phyloP scores from a whole-genome alignment of 176 grass and related monocot species.

The Oryza nivara region DNA sequence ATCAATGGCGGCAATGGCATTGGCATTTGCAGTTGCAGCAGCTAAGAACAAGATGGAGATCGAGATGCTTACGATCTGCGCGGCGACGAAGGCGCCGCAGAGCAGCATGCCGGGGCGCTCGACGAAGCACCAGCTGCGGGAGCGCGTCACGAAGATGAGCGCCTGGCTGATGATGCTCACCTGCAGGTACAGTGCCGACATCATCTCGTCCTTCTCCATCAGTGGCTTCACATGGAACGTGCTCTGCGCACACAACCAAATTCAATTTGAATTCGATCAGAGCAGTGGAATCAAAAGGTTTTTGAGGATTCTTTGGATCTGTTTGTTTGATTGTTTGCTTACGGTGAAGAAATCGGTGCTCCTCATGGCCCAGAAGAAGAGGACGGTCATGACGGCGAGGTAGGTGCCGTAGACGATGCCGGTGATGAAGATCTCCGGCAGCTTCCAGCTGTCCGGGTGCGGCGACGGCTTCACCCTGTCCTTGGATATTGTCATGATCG shows the following conservation, averaged over 20 bases:
- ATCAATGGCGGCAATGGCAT: no score
- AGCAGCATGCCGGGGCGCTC: constrained; percentile 80
- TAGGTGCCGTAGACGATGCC: constrained; percentile 88
- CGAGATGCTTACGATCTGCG: constrained; percentile 72
- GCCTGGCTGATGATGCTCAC: constrained; percentile 99
- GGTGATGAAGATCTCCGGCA: constrained; percentile 89
- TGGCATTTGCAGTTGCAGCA: no score
- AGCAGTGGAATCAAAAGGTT: no score
- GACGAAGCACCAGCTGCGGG: constrained; percentile 56
- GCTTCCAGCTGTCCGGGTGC: constrained; percentile 94
- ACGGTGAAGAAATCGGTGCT: constrained; percentile 89
- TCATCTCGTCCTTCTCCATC: constrained; percentile 61
- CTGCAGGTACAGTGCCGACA: constrained; percentile 94
- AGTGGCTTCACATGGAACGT: constrained; percentile 68
- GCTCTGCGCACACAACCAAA: constrained; percentile 34
- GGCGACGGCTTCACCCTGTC: constrained; percentile 93
- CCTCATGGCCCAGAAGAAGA: constrained; percentile 94
- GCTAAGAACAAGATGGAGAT: no score
- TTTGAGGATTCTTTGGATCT: no score
- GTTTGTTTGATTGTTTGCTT: no score
- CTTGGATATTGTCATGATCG: constrained; percentile 99
- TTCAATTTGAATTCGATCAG: no score
- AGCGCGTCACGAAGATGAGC: constrained; percentile 96
- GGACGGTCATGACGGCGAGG: constrained; percentile 84
- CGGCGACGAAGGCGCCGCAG: constrained; percentile 66